A percentile compares a stretch with the other conserved stretches of the same genome.
These are phyloP conservation scores for Irpex lacteus DNA, from an alignment of 1,284 basidiomycete genomes.

Conservation along the genomic window DNA sequence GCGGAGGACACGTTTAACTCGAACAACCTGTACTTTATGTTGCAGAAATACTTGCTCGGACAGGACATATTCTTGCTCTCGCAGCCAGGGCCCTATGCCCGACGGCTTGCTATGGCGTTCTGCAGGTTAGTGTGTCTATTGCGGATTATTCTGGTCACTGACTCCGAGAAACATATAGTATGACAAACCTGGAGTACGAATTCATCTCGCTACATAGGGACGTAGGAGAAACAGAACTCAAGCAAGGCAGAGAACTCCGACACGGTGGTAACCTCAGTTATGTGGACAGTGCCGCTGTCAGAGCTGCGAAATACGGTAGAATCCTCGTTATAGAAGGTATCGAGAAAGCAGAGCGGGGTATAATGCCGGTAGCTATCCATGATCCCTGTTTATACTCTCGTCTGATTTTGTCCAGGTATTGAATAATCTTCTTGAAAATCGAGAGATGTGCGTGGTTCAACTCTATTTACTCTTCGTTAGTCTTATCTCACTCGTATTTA, in stretches of 20 bases:
- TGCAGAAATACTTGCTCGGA: constrained; percentile 66
- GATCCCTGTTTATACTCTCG: neutral
- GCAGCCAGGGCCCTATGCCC: constrained; percentile 64
- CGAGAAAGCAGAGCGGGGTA: constrained; percentile 66
- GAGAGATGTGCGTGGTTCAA: constrained; percentile 50
- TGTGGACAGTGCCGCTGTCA: constrained; percentile 62
- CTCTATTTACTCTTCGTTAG: too few relatives aligned
- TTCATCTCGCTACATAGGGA: constrained; percentile 63
- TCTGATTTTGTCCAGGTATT: constrained; percentile 38
- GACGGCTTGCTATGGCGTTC: constrained; percentile 59
- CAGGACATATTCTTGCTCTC: constrained; percentile 65
- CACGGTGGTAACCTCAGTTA: constrained; percentile 58
- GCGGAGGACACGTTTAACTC: constrained; percentile 46
- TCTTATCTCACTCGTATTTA: too few relatives aligned
- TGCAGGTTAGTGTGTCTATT: constrained; percentile 42
- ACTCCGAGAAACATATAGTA: constrained; percentile 28
- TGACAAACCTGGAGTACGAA: constrained; percentile 66
- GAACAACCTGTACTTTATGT: constrained; percentile 59
- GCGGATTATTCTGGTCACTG: neutral
- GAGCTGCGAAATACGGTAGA: constrained; percentile 62
- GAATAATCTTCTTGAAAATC: constrained; percentile 66
- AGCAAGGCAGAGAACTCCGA: constrained; percentile 65
- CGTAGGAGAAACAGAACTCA: constrained; percentile 67
- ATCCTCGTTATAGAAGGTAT: constrained; percentile 67
- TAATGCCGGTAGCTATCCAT: constrained; percentile 33